Percentiles rank a stretch among this genome's conserved stretches.
Evolutionary conservation across 805 yeast genomes (phyloP).

Genomic region (Candida silvicultrix): DNA sequence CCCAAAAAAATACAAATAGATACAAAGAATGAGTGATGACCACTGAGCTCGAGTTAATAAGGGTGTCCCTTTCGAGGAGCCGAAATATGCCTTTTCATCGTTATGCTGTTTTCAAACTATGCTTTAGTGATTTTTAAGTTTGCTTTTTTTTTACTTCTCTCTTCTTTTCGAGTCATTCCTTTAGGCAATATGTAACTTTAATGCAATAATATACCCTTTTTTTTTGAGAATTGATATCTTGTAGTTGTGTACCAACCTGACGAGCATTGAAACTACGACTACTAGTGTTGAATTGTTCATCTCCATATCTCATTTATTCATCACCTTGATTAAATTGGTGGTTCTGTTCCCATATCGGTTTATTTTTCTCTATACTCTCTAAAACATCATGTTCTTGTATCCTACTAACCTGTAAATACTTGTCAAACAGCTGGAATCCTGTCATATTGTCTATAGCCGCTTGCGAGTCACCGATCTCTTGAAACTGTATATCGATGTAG

Average conservation of each 20-base stretch:
- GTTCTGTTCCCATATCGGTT: slow-evolving; percentile 12
- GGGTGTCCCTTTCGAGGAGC: too few relatives aligned
- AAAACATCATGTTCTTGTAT: slow-evolving; percentile 5
- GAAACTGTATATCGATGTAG: slow-evolving; percentile 17
- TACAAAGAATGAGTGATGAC: too few relatives aligned
- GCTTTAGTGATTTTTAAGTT: background rate
- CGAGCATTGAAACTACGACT: background rate
- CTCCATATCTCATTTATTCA: background rate
- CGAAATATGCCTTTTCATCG: too few relatives aligned
- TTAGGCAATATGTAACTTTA: background rate
- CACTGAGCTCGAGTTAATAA: too few relatives aligned
- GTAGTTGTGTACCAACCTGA: background rate
- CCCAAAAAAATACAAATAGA: too few relatives aligned
- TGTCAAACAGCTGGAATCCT: slow-evolving; percentile 13
- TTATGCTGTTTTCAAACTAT: too few relatives aligned
- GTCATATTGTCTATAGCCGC: slow-evolving; percentile 20
- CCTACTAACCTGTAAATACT: slow-evolving; percentile 14
- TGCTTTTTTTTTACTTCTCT: background rate
- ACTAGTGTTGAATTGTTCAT: too few relatives aligned
- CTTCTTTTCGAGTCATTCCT: background rate
- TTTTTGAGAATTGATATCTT: background rate
- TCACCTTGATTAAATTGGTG: background rate
- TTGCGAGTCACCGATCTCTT: slow-evolving; percentile 17
- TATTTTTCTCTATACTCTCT: slow-evolving; percentile 4
- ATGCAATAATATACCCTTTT: background rate